phyloP scores from a whole-genome alignment of 2,329 filamentous ascomycete genomes.

The Diplocarpon rosae region DNA sequence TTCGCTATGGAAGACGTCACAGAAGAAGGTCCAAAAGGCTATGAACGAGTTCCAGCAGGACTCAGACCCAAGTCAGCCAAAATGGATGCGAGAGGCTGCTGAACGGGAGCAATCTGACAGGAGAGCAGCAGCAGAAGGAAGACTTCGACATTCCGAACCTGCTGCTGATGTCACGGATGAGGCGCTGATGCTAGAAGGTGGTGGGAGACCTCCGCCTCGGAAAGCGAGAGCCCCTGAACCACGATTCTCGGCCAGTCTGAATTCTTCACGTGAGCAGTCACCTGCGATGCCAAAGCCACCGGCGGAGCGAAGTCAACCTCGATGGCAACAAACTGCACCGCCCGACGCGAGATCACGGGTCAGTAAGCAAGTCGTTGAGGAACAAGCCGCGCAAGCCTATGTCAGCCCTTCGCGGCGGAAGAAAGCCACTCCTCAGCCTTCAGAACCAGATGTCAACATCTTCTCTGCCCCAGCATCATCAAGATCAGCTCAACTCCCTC shows the following conservation, averaged over 20 bases:
- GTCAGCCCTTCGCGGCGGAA: slow-evolving; percentile 77
- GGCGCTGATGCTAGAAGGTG: slow-evolving; percentile 68
- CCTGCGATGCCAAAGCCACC: slow-evolving; percentile 36
- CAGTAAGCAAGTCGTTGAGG: slow-evolving; percentile 62
- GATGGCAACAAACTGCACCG: slow-evolving; percentile 44
- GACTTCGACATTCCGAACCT: slow-evolving; percentile 15
- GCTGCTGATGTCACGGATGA: slow-evolving; percentile 48
- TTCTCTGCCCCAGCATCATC: slow-evolving; percentile 34
- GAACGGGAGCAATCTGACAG: slow-evolving; percentile 29
- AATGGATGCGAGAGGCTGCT: slow-evolving; percentile 78
- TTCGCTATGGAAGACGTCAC: slow-evolving; percentile 86
- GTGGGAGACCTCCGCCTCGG: slow-evolving; percentile 41
- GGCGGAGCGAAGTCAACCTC: slow-evolving; percentile 36
- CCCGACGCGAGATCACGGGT: slow-evolving; percentile 49
- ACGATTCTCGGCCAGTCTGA: slow-evolving; percentile 14
- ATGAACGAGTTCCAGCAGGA: slow-evolving; percentile 74
- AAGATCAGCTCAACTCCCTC: slow-evolving; percentile 23
- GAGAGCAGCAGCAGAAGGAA: slow-evolving; percentile 27
- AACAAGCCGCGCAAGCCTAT: slow-evolving; percentile 74
- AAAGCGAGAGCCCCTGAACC: slow-evolving; percentile 23
- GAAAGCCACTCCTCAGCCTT: slow-evolving; percentile 42
- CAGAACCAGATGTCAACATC: slow-evolving; percentile 50
- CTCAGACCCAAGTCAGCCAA: slow-evolving; percentile 70
- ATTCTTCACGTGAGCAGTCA: slow-evolving; percentile 36
- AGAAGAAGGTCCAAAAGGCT: slow-evolving; percentile 86